Conservation (phyloP, 1,284 basidiomycete species). For the Cryptococcus jaspeensis region DNA sequence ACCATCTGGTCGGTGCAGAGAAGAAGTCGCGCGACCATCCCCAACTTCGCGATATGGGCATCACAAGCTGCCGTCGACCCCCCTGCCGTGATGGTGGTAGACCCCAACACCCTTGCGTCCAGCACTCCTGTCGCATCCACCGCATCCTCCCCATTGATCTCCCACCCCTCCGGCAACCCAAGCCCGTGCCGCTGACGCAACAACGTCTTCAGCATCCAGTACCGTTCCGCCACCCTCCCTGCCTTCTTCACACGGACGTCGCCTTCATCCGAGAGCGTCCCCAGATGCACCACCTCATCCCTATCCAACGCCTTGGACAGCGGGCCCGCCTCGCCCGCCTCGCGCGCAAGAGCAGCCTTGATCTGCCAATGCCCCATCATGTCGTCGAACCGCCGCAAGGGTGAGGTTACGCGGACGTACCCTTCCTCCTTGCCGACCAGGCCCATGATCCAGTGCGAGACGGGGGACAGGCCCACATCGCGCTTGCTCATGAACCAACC, state of each 20-base stretch:
- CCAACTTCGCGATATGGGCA: not conserved
- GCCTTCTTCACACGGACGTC: slow-evolving; percentile 21
- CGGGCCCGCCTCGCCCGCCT: slow-evolving; percentile 13
- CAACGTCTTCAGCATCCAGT: slow-evolving; percentile 26
- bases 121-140: slow-evolving; percentile 25
- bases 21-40: not conserved
- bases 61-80: slow-evolving; percentile 9
- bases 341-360: slow-evolving; percentile 63
- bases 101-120: slow-evolving; percentile 17
- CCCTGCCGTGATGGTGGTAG: not conserved
- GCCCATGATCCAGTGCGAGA: slow-evolving; percentile 68
- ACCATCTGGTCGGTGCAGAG: no score
- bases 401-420: slow-evolving; percentile 83
- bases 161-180: not conserved
- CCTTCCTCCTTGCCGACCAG: slow-evolving; percentile 59
- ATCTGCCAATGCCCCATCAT: slow-evolving; percentile 92
- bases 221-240: slow-evolving; percentile 18
- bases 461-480: slow-evolving; percentile 9
- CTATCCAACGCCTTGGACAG: slow-evolving; percentile 12
- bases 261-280: slow-evolving; percentile 20
- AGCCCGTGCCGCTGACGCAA: slow-evolving; percentile 2
- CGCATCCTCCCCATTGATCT: slow-evolving; percentile 5
- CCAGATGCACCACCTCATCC: slow-evolving; percentile 25
- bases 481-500: slow-evolving; percentile 12
- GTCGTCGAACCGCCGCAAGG: slow-evolving; percentile 82